Base-by-base conservation (phyloP, 768 basidiomycete genomes). In the Gymnopilus junonius region DNA sequence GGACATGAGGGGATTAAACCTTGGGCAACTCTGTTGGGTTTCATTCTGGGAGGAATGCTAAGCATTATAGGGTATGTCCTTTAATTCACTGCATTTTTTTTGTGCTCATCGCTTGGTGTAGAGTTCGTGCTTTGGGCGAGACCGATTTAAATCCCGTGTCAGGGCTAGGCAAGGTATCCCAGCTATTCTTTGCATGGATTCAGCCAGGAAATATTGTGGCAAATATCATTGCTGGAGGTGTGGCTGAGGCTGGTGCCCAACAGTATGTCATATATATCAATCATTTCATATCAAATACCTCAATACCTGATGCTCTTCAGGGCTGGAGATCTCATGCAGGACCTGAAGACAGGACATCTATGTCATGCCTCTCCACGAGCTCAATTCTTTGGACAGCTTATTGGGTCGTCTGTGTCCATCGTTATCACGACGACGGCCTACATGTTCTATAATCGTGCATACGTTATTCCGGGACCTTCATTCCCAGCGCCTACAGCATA, bases 251-350 rank as follows among this genome's bases (percentile, higher is more conserved):
- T 37, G 94, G 94, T n/a, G 94, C 94, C 27, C 90, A 90, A 75
- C 94, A 96, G 91, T 94, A 71, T 64, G 88, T 62, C 17, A 45
- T 57, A 8, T 32, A 39, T 35, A 6, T 46, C 17, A 27, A 20
- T 34, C 48, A 58, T 37, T 25, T 53, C 34, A 25, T 61, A 12
- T 55, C 15, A 20, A 57, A n/a, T 21, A 35, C 7, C 25, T 35
- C 12, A 25, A 51, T 3, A 58, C 54, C 8, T 62, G 39, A 60
- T 55, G 11, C 31, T 55, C 8, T 35, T 31, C 66, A 95, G 93
- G 74, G 95, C 96, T 7, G 97, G 95, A 15, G 97, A 99, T 73
- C 86, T 98, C 8, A 98, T 99, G 97, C 97, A 99, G 79, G 97
- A 99, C 76, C 80, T 99, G 62, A 99, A 99, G 79, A 97, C 97